Conservation (phyloP, 495 filamentous ascomycete genomes). For the Entonaema liquescens region DNA sequence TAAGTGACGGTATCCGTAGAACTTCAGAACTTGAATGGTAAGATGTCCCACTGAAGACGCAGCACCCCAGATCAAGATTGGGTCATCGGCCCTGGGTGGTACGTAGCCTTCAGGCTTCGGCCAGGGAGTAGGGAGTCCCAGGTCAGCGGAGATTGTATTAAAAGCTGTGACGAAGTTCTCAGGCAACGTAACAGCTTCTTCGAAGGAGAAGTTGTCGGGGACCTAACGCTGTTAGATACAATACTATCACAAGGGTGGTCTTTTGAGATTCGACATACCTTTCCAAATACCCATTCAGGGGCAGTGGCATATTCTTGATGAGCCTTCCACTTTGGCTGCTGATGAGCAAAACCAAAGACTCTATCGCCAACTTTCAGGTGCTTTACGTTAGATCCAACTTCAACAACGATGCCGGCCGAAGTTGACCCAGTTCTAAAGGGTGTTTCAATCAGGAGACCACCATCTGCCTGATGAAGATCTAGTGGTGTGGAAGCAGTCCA, state of each 20-base stretch:
- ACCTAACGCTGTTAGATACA: constrained; percentile 38
- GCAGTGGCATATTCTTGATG: constrained; percentile 58
- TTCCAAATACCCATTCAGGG: constrained; percentile 46
- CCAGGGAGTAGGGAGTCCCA: constrained; percentile 59
- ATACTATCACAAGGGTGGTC: not conserved
- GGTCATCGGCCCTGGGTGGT: constrained; percentile 40
- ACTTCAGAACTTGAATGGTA: constrained; percentile 57
- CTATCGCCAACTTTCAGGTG: constrained; percentile 52
- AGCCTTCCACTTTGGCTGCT: constrained; percentile 48
- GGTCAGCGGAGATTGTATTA: constrained; percentile 54
- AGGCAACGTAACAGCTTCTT: constrained; percentile 59
- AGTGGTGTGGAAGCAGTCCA: constrained; percentile 64
- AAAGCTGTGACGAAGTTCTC: constrained; percentile 64
- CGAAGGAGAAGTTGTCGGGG: constrained; percentile 47
- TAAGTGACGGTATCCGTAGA: constrained; percentile 60
- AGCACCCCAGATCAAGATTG: constrained; percentile 64
- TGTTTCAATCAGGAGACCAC: constrained; percentile 57
- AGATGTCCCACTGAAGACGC: constrained; percentile 61
- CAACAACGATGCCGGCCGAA: constrained; percentile 55
- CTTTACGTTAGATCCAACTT: constrained; percentile 52
- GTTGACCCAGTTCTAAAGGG: constrained; percentile 49
- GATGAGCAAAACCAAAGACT: constrained; percentile 61
- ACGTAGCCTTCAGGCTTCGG: constrained; percentile 48
- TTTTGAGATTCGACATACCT: constrained; percentile 27
- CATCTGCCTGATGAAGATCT: constrained; percentile 63